Base-by-base conservation (phyloP, 2,329 filamentous ascomycete species). In the Tolypocladium endophyticum region DNA sequence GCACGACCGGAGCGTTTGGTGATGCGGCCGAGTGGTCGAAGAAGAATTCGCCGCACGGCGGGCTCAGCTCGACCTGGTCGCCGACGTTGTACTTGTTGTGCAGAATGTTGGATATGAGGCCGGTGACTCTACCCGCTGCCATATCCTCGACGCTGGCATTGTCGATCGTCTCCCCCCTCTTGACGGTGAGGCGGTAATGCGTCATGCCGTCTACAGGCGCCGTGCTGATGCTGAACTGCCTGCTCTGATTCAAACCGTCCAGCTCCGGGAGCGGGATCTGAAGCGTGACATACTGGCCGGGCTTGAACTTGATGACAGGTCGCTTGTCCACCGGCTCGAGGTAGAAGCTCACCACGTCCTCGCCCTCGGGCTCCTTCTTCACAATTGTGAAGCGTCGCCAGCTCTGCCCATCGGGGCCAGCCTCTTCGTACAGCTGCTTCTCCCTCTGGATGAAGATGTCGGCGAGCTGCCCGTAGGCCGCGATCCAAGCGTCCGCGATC, bases 161-260 rank as follows among this genome's bases (percentile, higher is more conserved):
- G 38, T 68, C 66, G 18, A 69, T 56, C 2, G 69, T 68, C 41
- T 81, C 84, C 63, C 84, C 87, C 60, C 77, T 81, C 79, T 92
- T 92, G 62, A 93, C 85, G 64, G 83, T 88, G 74, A 93, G 85
- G 59, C 89, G 83, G 73, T 90, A 90, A 72, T 85, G 81, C 20
- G 76, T 75, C 9, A 79, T 79, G 55, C 79, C 77, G n/a, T 65
- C 65, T 30, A 64, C 64, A 4, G 79, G 77, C 2, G 74, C 78
- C 65, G 89, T 85, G 67, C 84, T 88, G 59, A 93, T 77, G 55
- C 85, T 89, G 76, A 91, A 93, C 76, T 93, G 89, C 59, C 89
- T 77, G 60, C 85, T 84, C 72, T 93, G 90, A 60, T 79, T 74
- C 64, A 87, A 79, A n/a, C 82, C 81, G 20, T 65, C 67, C 28